Conservation (phyloP, 164 flowering plant genomes). For the Brasenia schreberi region DNA sequence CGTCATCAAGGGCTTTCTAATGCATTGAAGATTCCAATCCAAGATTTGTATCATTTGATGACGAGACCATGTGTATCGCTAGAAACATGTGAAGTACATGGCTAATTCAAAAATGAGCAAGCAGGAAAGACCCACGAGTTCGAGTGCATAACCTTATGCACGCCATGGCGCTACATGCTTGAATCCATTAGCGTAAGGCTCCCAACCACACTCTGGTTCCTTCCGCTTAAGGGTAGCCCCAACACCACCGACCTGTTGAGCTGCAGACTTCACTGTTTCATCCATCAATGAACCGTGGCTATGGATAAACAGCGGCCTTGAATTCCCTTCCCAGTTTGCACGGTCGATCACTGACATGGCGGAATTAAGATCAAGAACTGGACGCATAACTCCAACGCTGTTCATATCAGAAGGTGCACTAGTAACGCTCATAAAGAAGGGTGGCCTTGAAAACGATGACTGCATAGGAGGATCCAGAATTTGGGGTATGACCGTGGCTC, state of each 20-base stretch:
- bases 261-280: conserved; percentile 26
- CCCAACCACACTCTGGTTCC: conserved; percentile 67
- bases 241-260: conserved; percentile 27
- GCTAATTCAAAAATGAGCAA: too few species aligned
- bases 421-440: conserved; percentile 35
- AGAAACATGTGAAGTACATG: too few species aligned
- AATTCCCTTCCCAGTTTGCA: conserved; percentile 19
- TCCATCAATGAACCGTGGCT: conserved; percentile 33
- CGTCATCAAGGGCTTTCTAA: too few species aligned
- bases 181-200: conserved; percentile 22
- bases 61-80: too few species aligned
- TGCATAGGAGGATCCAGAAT: conserved; percentile 30
- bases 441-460: conserved; percentile 28
- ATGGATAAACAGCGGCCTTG: conserved; percentile 23
- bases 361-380: conserved; percentile 46
- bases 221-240: conserved; percentile 45
- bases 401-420: conserved; percentile 18
- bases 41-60: too few species aligned
- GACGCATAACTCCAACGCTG: conserved; percentile 27
- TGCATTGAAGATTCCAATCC: too few species aligned
- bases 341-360: conserved; percentile 27
- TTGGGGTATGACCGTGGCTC: conserved; percentile 44
- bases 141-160: background rate
- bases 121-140: too few species aligned
- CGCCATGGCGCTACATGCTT: conserved; percentile 55